A percentile compares a stretch with the other conserved stretches of the same genome.
Conservation (phyloP, 176 grass and related monocot species). For the Musa schizocarpa region DNA sequence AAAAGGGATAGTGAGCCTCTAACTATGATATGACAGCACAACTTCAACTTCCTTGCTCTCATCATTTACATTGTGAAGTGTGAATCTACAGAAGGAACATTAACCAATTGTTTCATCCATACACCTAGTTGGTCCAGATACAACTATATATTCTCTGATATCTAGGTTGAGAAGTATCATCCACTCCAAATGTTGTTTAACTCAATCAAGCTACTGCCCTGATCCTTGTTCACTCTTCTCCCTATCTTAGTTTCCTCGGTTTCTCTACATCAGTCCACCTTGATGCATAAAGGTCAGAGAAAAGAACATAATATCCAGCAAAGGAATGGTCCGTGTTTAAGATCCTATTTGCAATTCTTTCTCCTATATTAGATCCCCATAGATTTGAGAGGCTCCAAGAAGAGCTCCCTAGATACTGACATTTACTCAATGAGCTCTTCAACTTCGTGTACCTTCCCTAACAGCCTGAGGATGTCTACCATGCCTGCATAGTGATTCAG, state of each 20-base stretch:
- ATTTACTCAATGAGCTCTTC: constrained; percentile 15
- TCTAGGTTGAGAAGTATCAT: constrained; percentile 20
- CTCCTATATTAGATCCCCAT: constrained; percentile 24
- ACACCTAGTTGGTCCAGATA: constrained; percentile 9
- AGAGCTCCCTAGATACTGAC: constrained; percentile 19
- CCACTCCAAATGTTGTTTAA: constrained; percentile 21
- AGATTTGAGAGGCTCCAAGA: constrained; percentile 19
- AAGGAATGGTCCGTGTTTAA: constrained; percentile 6
- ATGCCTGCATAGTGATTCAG: constrained; percentile 23
- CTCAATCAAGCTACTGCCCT: constrained; percentile 16
- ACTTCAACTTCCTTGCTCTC: constrained; percentile 11
- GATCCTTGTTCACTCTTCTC: constrained; percentile 27
- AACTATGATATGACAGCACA: constrained; percentile 15
- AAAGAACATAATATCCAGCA: constrained; percentile 24
- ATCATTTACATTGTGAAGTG: constrained; percentile 16
- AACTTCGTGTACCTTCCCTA: constrained; percentile 27
- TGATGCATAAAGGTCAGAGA: constrained; percentile 25
- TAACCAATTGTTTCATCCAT: constrained; percentile 24
- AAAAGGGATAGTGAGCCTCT: constrained; percentile 9
- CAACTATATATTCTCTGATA: constrained; percentile 9
- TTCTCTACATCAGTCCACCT: constrained; percentile 29
- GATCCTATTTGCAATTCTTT: constrained; percentile 28
- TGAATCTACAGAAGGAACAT: constrained; percentile 14
- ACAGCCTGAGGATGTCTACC: constrained; percentile 23
- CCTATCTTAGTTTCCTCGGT: constrained; percentile 19